Evolutionary conservation across 768 basidiomycete species (phyloP), one percentile per base, ranked within the genome.

Genomic region (Naganishia vaughanmartiniae): DNA sequence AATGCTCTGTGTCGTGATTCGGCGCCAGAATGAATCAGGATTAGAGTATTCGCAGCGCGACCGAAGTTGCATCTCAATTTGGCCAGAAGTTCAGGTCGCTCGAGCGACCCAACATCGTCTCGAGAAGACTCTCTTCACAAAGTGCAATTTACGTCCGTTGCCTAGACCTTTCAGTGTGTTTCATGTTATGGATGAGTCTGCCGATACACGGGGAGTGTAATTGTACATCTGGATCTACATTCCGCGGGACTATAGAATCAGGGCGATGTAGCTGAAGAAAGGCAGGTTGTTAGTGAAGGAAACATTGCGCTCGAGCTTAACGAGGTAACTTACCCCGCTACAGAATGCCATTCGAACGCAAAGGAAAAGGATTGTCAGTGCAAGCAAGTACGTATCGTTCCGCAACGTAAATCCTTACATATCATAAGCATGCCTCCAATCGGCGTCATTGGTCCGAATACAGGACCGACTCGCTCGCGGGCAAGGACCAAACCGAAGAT

Each of bases 361-460:
- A 42, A 15, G 42, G 42, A 42, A 42, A n/a, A 42, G 14, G 14
- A 6, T 36, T 12, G 12, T 36, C 36, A 36, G 36, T 36, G 36
- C 5, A 12, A 36, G 12, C 12, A 36, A 5, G 36, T 36, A 36
- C 34, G 12, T 36, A 5, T 12, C 34, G 34, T 5, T 36, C 12
- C 34, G 34, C 4, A 36, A 2, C 42, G 17, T 15, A 42, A 42
- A 15, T 7, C 9, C 42, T 42, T 9, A 42, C 42, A 42, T 69
- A 80, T 80, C 79, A 80, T 80, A 10, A 71, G 71, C 70, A 75
- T 55, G 0, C 79, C 79, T 39, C 79, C 79, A 1, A 80, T 24
- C 6, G 79, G 79, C 14, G 79, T 80, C 28, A 78, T 65, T 2
- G 79, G 79, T 12, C 79, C 79, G 31, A 78, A 70, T 19, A 77